phyloP scores from a whole-genome alignment of 768 basidiomycete genomes.

The Pleurotus sapidus region DNA sequence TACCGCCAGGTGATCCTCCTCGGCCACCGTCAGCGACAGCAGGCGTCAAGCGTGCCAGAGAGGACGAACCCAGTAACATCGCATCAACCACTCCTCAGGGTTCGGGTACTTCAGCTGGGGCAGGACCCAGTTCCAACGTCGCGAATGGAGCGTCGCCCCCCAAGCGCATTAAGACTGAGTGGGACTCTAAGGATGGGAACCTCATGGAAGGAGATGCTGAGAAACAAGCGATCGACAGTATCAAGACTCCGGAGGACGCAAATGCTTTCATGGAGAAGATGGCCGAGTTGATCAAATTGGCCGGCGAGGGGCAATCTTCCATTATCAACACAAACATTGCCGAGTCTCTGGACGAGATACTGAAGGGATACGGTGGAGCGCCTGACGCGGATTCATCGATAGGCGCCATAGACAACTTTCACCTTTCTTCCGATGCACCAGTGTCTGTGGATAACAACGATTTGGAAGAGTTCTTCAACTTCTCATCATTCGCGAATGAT shows the following conservation, averaged over 20 bases:
- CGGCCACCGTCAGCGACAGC: constrained; percentile 2
- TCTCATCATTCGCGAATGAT: constrained; percentile 56
- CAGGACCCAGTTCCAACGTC: constrained; percentile 19
- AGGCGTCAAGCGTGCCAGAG: constrained; percentile 42
- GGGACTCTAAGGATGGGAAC: constrained; percentile 71
- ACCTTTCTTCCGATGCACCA: constrained; percentile 15
- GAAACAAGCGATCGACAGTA: constrained; percentile 41
- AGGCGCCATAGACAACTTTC: constrained; percentile 18
- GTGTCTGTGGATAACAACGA: constrained; percentile 36
- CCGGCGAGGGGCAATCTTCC: constrained; percentile 41
- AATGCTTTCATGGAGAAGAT: constrained; percentile 59
- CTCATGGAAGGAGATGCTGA: constrained; percentile 46
- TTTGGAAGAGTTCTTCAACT: constrained; percentile 67
- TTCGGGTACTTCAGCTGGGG: constrained; percentile 26
- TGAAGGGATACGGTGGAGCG: constrained; percentile 47
- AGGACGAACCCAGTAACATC: constrained; percentile 42
- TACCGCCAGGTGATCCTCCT: constrained; percentile 25
- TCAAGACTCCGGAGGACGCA: constrained; percentile 70
- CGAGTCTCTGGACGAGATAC: constrained; percentile 58
- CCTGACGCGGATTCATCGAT: constrained; percentile 33
- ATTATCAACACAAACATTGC: constrained; percentile 45
- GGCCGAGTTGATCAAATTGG: constrained; percentile 59
- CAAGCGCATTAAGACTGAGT: constrained; percentile 70
- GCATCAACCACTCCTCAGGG: constrained; percentile 10
- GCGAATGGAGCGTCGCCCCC: constrained; percentile 62